phyloP scores from a whole-genome alignment of 2,329 filamentous ascomycete genomes.

The Geosmithia flava region DNA sequence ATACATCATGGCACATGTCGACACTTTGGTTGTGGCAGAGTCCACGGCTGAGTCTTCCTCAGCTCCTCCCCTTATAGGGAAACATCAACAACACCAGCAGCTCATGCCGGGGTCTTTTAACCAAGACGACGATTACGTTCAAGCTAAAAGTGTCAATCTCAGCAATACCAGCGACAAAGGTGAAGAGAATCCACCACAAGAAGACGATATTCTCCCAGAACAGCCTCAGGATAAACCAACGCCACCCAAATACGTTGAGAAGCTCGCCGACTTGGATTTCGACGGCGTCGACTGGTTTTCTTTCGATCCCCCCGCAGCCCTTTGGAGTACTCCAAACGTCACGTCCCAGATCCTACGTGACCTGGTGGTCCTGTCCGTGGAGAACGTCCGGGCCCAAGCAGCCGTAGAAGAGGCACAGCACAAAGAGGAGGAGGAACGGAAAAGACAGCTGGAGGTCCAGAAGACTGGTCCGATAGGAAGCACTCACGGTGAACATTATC shows the following conservation, averaged over 20 bases:
- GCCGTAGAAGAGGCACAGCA: slow-evolving; percentile 13
- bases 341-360: slow-evolving; percentile 26
- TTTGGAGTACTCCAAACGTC: slow-evolving; percentile 23
- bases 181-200: no score
- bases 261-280: slow-evolving; percentile 11
- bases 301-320: slow-evolving; percentile 30
- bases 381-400: slow-evolving; percentile 27
- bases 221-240: no score
- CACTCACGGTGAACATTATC: slow-evolving; percentile 21
- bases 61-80: no score
- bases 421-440: slow-evolving; percentile 14
- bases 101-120: slow-evolving; percentile 16
- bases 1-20: no score
- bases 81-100: slow-evolving; percentile 1
- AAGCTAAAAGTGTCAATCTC: no score
- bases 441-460: slow-evolving; percentile 15
- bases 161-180: no score
- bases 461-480: slow-evolving; percentile 7
- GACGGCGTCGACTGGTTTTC: slow-evolving; percentile 28
- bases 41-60: no score
- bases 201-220: no score
- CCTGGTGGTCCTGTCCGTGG: slow-evolving; percentile 30
- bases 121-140: no score
- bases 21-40: no score
- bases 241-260: no score